phyloP scores from a whole-genome alignment of 768 basidiomycete genomes.

The Cubamyces sp. region DNA sequence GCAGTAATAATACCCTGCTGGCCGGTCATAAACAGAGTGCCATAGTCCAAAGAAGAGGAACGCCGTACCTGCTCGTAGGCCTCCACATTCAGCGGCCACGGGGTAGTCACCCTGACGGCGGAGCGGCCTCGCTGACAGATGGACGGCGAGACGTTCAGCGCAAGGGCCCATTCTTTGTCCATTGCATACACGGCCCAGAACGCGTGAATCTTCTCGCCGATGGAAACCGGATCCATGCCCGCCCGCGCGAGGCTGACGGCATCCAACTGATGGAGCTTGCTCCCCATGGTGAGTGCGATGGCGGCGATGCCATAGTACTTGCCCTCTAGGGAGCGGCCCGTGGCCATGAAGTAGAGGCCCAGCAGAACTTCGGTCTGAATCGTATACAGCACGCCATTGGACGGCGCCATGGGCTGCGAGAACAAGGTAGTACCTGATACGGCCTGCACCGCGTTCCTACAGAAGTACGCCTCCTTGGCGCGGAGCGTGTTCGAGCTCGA shows the following conservation, averaged over 20 bases:
- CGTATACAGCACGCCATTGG: slow-evolving; percentile 40
- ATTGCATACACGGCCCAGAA: slow-evolving; percentile 34
- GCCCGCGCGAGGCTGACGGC: slow-evolving; percentile 4
- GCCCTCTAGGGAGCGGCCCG: slow-evolving; percentile 36
- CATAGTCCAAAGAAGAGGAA: background rate
- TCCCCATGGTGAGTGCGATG: slow-evolving; percentile 34
- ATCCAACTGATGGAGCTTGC: slow-evolving; percentile 35
- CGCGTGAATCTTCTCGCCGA: slow-evolving; percentile 33
- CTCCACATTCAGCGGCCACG: slow-evolving; percentile 32
- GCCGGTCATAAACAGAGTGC: background rate
- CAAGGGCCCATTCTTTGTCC: slow-evolving; percentile 32
- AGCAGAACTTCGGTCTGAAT: slow-evolving; percentile 41
- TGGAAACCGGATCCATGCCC: slow-evolving; percentile 26
- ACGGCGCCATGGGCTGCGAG: slow-evolving; percentile 26
- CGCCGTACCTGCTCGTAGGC: slow-evolving; percentile 30
- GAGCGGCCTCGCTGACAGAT: slow-evolving; percentile 20
- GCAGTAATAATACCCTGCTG: slow-evolving; percentile 15
- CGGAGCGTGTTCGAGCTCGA: slow-evolving; percentile 29
- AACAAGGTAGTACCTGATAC: background rate
- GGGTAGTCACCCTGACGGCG: slow-evolving; percentile 27
- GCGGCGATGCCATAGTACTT: slow-evolving; percentile 38
- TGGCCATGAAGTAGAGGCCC: slow-evolving; percentile 34
- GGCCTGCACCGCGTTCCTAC: slow-evolving; percentile 17
- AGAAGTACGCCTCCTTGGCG: slow-evolving; percentile 32
- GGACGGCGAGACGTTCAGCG: slow-evolving; percentile 25